These are phyloP conservation scores for Wickerhamomyces subpelliculosus DNA, from an alignment of 805 yeast species.

Conservation along the genomic window DNA sequence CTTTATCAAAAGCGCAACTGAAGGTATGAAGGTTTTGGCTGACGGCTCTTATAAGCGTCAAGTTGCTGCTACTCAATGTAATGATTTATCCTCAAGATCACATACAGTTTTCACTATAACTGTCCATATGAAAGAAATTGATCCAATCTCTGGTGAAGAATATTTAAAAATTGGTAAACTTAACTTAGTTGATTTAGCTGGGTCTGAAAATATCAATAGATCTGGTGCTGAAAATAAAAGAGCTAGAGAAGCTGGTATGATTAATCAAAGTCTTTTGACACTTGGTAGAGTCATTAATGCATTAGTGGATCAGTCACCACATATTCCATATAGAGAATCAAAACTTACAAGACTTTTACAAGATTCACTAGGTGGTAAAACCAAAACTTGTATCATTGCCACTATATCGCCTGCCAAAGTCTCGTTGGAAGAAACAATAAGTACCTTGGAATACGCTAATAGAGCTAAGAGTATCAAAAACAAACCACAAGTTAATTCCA, in stretches of 20 bases:
- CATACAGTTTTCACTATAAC: slow-evolving; percentile 76
- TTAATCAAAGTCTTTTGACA: slow-evolving; percentile 78
- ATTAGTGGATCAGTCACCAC: slow-evolving; percentile 53
- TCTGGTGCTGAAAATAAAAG: slow-evolving; percentile 81
- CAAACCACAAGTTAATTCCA: slow-evolving; percentile 55
- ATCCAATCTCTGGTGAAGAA: slow-evolving; percentile 42
- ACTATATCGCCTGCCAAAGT: slow-evolving; percentile 75
- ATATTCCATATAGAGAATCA: slow-evolving; percentile 80
- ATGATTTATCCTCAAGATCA: slow-evolving; percentile 71
- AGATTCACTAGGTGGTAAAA: slow-evolving; percentile 81
- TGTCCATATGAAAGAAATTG: slow-evolving; percentile 43
- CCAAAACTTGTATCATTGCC: slow-evolving; percentile 82
- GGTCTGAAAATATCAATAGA: slow-evolving; percentile 77
- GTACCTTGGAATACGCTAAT: slow-evolving; percentile 78
- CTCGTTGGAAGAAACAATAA: slow-evolving; percentile 67
- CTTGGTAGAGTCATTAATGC: slow-evolving; percentile 83
- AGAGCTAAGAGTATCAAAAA: slow-evolving; percentile 73
- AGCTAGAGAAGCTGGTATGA: slow-evolving; percentile 89
- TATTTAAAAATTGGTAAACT: slow-evolving; percentile 53
- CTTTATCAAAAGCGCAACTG: slow-evolving; percentile 40
- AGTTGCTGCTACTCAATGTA: slow-evolving; percentile 74
- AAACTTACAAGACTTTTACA: slow-evolving; percentile 69
- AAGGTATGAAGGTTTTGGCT: slow-evolving; percentile 44
- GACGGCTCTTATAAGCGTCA: slow-evolving; percentile 58
- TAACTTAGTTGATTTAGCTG: slow-evolving; percentile 90